Percentiles rank a stretch among this genome's conserved stretches.
phyloP scores from a whole-genome alignment of 2,329 filamentous ascomycete genomes.

The Botrytis medusae region DNA sequence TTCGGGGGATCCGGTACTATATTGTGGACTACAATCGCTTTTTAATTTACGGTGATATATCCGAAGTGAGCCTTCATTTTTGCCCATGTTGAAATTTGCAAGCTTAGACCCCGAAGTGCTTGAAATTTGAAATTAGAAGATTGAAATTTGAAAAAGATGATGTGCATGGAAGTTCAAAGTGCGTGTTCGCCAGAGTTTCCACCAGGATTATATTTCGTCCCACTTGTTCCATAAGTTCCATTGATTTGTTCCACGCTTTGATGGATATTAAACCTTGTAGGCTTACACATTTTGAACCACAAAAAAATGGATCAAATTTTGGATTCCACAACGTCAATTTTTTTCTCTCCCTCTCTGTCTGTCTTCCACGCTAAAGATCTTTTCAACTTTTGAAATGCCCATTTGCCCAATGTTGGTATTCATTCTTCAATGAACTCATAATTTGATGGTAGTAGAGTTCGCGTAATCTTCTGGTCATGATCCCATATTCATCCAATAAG shows the following conservation, averaged over 20 bases:
- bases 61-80: conserved; percentile 15
- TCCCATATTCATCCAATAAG: conserved; percentile 5
- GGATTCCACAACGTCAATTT: conserved; percentile 12
- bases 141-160: background rate
- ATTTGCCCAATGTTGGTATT: background rate
- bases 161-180: conserved; percentile 12
- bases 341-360: background rate
- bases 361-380: background rate
- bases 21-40: conserved; percentile 3
- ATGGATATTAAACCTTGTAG: background rate
- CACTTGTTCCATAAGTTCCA: conserved; percentile 16
- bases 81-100: conserved; percentile 16
- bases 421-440: background rate
- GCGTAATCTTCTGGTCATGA: conserved; percentile 2
- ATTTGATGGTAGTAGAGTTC: background rate
- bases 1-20: conserved; percentile 8
- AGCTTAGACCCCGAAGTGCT: conserved; percentile 15
- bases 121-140: background rate
- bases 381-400: background rate
- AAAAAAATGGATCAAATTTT: conserved; percentile 11
- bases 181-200: conserved; percentile 1
- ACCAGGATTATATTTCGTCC: conserved; percentile 15
- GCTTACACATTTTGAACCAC: background rate
- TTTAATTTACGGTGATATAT: conserved; percentile 19
- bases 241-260: conserved; percentile 9